Base-by-base conservation (phyloP, 371 early-diverging fungal genomes). In the Haplosporangium sp. region DNA sequence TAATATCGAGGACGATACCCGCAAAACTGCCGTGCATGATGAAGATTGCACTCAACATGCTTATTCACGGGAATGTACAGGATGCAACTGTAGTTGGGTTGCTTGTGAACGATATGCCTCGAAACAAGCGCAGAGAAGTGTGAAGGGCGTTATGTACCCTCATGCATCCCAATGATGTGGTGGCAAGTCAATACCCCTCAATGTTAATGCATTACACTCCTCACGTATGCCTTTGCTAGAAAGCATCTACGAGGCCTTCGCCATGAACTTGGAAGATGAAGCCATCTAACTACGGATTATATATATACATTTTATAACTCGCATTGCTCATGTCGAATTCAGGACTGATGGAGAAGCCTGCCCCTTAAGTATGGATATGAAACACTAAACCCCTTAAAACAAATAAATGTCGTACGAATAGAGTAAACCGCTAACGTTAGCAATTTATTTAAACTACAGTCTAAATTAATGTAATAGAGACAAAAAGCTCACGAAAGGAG, bases 11-110 rank as follows among this genome's bases (percentile, higher is more conserved):
- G 51, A 64, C 41, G 56, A 56, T 47, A 48, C 41, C 57, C 64
- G 56, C 23, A 64, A 64, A 64, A 37, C 37, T 64, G 40, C 64
- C 50, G n/a, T 48, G 41, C 64, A 64, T 56, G 64, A 64, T 64
- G 64, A 55, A 29, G 29, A 29, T 64, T 56, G 56, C 57, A 36
- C 56, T 64, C 18, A 64, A 64, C 50, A 56, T 64, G 64, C 64
- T 64, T 38, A 64, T 64, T 38, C 56, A 64, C 50, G n/a, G 2
- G 23, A 56, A 64, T 16, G 64, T 64, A 37, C 46, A 47, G 48
- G 47, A 64, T 42, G 56, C 57, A 43, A 38, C 64, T 20, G 56
- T 64, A 16, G 14, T 64, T 23, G 64, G 64, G 10, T 64, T 64
- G 21, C 57, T 55, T n/a, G 64, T 64, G n/a, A 56, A 55, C 51